Base-by-base conservation (phyloP, 2,329 filamentous ascomycete species). In the Nemania sp. region DNA sequence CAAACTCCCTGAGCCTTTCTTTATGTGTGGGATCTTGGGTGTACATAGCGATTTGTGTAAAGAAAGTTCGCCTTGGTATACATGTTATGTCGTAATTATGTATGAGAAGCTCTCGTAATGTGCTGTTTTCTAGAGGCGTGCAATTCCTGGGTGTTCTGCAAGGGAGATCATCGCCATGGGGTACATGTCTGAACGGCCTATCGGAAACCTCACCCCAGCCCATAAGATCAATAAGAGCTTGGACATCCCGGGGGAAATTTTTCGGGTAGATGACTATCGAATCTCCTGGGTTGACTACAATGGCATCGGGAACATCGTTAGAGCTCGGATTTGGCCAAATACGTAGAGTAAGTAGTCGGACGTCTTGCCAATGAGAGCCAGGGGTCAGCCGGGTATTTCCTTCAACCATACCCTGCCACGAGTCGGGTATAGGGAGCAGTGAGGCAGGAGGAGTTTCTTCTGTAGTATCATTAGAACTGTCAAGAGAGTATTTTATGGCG, bases 1-100 rank as follows among this genome's bases (percentile, higher is more conserved):
- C 86, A 64, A 99, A 94, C 67, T 99, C 94, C 7, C 88, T 72
- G 0, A 99, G 81, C 2, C 93, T 84, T 57, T 94, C 88, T 63
- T 84, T 85, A 65, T 99, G 93, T 64, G 85, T 84, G 2, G 76
- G 69, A 64, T 95, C 82, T 0, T 76, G 73, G 2, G 91, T 89
- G 65, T 91, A 91, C 68, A 91, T 84, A 0, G 88, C 83, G 50
- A 97, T 83, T 17, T 84, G 80, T 11, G 87, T 80, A 67, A 99
- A 91, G 75, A 99, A 97, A 2, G 84, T 88, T 33, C 94, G 87
- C 2, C 89, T 87, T 0, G 94, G 94, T 41, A 97, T 93, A 3
- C 91, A 86, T 53, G 88, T 91, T 61, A 99, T 88, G 70, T 99
- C 94, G 15, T 97, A 79, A 63, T 92, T 89, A 67, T 95, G 86